phyloP scores from a whole-genome alignment of 2,329 filamentous ascomycete species.

The Monosporascus sp. region DNA sequence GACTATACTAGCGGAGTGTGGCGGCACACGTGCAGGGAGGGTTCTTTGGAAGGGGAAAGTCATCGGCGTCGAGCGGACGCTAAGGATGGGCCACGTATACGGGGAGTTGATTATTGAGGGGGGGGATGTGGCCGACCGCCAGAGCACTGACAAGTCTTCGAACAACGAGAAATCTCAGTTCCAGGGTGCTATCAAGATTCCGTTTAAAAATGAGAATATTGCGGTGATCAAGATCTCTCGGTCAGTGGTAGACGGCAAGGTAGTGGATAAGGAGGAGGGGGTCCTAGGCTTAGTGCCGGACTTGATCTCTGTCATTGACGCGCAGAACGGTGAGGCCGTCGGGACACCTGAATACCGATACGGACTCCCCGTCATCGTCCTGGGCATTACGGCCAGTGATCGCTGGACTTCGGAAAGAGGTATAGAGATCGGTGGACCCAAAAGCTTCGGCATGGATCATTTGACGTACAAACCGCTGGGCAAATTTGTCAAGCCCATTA shows the following conservation, averaged over 20 bases:
- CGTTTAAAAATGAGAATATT: slow-evolving; percentile 72
- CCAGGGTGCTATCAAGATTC: slow-evolving; percentile 52
- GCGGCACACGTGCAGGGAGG: slow-evolving; percentile 45
- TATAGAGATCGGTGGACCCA: slow-evolving; percentile 44
- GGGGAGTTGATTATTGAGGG: slow-evolving; percentile 54
- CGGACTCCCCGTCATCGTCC: slow-evolving; percentile 43
- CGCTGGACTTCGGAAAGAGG: slow-evolving; percentile 41
- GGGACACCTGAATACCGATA: slow-evolving; percentile 53
- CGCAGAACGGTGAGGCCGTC: slow-evolving; percentile 50
- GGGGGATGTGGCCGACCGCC: slow-evolving; percentile 30
- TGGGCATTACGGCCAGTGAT: slow-evolving; percentile 40
- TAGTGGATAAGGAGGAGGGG: slow-evolving; percentile 28
- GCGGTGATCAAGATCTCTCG: slow-evolving; percentile 38
- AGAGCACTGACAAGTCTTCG: neutral
- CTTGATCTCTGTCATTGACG: slow-evolving; percentile 49
- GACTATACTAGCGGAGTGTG: slow-evolving; percentile 52
- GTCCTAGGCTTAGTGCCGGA: slow-evolving; percentile 52
- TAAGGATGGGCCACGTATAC: slow-evolving; percentile 54
- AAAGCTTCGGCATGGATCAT: slow-evolving; percentile 42
- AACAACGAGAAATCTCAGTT: slow-evolving; percentile 22
- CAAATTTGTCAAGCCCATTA: slow-evolving; percentile 41
- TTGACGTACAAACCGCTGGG: slow-evolving; percentile 43
- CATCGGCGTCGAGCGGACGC: slow-evolving; percentile 49
- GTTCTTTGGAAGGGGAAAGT: slow-evolving; percentile 62
- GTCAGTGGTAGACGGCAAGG: slow-evolving; percentile 21